phyloP scores from a whole-genome alignment of 1,284 basidiomycete species.

The Boletus calvinii region DNA sequence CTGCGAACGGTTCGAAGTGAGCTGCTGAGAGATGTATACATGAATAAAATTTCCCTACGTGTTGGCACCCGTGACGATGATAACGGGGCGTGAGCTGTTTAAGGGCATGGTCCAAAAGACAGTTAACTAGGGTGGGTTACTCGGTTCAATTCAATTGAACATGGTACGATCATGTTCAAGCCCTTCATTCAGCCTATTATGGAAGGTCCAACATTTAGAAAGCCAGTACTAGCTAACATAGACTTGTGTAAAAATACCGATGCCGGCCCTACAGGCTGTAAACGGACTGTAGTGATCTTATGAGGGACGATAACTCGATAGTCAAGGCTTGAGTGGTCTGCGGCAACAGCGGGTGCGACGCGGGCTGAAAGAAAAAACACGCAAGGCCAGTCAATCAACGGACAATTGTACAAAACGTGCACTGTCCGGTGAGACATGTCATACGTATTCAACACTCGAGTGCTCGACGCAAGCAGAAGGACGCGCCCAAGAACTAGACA shows the following conservation, averaged over 20 bases:
- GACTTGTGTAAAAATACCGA: no score
- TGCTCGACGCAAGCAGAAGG: neutral
- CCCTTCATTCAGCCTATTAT: no score
- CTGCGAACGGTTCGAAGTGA: conserved; percentile 51
- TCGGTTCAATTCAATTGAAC: neutral
- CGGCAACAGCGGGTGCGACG: no score
- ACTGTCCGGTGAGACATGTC: conserved; percentile 1
- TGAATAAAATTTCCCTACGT: conserved; percentile 42
- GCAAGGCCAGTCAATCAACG: no score
- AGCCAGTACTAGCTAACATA: no score
- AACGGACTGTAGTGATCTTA: no score
- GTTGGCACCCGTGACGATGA: conserved; percentile 70
- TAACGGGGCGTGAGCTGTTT: conserved; percentile 48
- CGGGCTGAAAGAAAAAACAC: no score
- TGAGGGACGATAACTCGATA: no score
- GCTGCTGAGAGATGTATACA: conserved; percentile 3
- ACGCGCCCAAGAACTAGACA: conserved; percentile 16
- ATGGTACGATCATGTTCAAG: neutral
- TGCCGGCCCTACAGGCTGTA: no score
- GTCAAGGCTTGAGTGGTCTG: no score
- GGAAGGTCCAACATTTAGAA: no score
- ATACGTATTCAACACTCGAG: conserved; percentile 1
- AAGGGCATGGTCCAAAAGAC: conserved; percentile 28
- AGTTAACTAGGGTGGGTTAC: neutral
- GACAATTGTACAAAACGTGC: no score